Evolutionary conservation across 2,329 filamentous ascomycete species (phyloP).

Genomic region (Periconia sp.): DNA sequence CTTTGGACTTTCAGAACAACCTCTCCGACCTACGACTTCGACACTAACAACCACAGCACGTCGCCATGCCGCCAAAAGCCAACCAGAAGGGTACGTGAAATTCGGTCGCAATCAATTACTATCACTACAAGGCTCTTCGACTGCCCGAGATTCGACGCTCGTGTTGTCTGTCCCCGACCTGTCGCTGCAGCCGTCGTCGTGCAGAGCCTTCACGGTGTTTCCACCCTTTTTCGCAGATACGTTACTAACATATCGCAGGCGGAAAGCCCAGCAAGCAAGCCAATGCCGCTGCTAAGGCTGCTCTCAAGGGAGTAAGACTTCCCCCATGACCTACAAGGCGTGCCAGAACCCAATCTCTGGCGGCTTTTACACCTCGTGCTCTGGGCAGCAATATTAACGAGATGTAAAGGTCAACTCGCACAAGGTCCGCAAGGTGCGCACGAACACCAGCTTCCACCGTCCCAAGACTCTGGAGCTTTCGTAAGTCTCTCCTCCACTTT

Average conservation of each 20-base stretch:
- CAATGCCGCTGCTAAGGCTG: constrained; percentile 91
- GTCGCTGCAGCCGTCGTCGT: not conserved
- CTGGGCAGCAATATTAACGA: constrained; percentile 45
- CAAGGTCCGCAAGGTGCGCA: constrained; percentile 91
- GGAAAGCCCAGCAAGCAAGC: constrained; percentile 76
- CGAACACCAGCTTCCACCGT: constrained; percentile 93
- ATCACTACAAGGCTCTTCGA: not conserved
- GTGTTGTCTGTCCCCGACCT: not conserved
- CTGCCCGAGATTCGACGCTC: constrained; percentile 2
- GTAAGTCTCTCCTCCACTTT: constrained; percentile 17
- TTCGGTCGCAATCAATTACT: not conserved
- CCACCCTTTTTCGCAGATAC: constrained; percentile 1
- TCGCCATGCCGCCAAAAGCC: constrained; percentile 50
- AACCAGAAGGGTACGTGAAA: constrained; percentile 42
- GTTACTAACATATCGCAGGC: constrained; percentile 44
- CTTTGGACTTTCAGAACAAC: constrained; percentile 21
- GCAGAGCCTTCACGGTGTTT: not conserved
- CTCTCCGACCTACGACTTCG: constrained; percentile 31
- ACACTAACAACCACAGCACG: constrained; percentile 21
- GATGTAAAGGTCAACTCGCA: constrained; percentile 69
- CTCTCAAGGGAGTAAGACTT: constrained; percentile 86
- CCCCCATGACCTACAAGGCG: constrained; percentile 49
- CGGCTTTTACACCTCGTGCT: constrained; percentile 54
- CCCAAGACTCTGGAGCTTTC: constrained; percentile 95
- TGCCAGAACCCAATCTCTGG: constrained; percentile 60